Conservation (phyloP, 2,329 filamentous ascomycete genomes). For the Akanthomyces dipterigenus region DNA sequence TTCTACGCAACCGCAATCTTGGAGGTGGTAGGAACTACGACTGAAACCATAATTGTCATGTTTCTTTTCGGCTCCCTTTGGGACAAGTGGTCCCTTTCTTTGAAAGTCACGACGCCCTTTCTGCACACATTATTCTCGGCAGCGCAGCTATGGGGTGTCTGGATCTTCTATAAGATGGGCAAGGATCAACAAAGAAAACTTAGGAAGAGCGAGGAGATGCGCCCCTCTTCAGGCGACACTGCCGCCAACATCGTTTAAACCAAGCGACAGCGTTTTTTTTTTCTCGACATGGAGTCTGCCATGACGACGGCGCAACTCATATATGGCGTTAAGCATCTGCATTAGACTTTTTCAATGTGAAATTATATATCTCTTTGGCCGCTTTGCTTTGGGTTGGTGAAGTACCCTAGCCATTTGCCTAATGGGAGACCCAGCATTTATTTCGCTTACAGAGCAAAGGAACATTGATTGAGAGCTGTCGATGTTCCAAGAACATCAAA, state of each 20-base stretch:
- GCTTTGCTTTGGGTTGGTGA: neutral
- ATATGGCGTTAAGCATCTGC: slow-evolving; percentile 3
- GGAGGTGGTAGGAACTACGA: slow-evolving; percentile 5
- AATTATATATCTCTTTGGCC: neutral
- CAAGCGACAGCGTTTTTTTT: neutral
- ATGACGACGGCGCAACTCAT: neutral
- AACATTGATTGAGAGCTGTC: neutral
- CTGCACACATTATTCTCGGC: slow-evolving; percentile 11
- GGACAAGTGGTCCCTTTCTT: slow-evolving; percentile 11
- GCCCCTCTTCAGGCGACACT: slow-evolving; percentile 1
- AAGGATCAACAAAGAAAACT: slow-evolving; percentile 1
- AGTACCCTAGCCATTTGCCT: neutral
- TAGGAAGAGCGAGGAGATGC: slow-evolving; percentile 6
- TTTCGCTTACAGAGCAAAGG: neutral
- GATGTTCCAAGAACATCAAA: neutral
- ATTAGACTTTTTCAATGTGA: neutral
- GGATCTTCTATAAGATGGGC: slow-evolving; percentile 13
- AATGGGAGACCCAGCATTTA: neutral
- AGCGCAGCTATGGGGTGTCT: slow-evolving; percentile 11
- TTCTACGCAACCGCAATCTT: slow-evolving; percentile 10
- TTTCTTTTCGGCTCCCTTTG: slow-evolving; percentile 11
- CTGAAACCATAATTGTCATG: slow-evolving; percentile 12
- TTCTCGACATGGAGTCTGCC: neutral
- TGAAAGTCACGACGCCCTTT: slow-evolving; percentile 10
- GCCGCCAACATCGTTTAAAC: neutral